phyloP scores from a whole-genome alignment of 208 protist species.

The Leptomonas pyrrhocoris region DNA sequence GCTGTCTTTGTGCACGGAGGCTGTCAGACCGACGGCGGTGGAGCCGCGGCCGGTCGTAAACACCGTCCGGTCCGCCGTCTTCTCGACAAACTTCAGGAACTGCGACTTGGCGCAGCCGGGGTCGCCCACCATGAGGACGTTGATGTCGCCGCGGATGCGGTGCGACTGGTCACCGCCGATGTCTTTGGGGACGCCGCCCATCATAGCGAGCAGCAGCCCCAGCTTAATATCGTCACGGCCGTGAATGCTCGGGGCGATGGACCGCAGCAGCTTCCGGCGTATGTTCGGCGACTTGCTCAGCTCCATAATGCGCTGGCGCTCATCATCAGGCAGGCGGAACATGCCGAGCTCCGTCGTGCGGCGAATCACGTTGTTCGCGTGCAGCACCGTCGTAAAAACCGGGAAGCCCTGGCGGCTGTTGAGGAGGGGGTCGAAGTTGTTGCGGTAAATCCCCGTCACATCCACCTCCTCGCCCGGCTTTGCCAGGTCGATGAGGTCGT shows the following conservation, averaged over 20 bases:
- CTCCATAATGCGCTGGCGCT: conserved; percentile 84
- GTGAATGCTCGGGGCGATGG: conserved; percentile 99
- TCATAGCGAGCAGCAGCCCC: conserved; percentile 97
- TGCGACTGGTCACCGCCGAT: conserved; percentile 94
- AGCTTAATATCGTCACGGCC: conserved; percentile 99
- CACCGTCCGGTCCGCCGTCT: conserved; percentile 97
- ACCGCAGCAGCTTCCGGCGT: conserved; percentile 92
- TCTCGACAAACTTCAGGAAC: conserved; percentile 99
- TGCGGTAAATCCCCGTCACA: conserved; percentile 98
- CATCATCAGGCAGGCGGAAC: conserved; percentile 90
- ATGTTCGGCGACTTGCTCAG: conserved; percentile 92
- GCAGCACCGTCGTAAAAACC: conserved; percentile 98
- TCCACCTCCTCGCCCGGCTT: conserved; percentile 98
- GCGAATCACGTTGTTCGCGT: conserved; percentile 97
- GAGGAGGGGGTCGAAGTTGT: conserved; percentile 97
- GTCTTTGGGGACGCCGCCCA: conserved; percentile 96
- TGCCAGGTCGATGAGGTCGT: conserved; percentile 98
- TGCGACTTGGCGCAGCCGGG: conserved; percentile 98
- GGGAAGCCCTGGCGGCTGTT: conserved; percentile 99
- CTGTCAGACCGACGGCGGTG: conserved; percentile 98
- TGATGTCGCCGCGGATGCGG: conserved; percentile 99
- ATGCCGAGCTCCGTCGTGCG: conserved; percentile 87
- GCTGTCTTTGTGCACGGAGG: conserved; percentile 97
- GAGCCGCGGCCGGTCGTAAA: conserved; percentile 99
- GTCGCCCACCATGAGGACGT: conserved; percentile 99